Percentiles rank a stretch among this genome's conserved stretches.
phyloP scores from a whole-genome alignment of 495 filamentous ascomycete species.

The Aspergillus diversus region DNA sequence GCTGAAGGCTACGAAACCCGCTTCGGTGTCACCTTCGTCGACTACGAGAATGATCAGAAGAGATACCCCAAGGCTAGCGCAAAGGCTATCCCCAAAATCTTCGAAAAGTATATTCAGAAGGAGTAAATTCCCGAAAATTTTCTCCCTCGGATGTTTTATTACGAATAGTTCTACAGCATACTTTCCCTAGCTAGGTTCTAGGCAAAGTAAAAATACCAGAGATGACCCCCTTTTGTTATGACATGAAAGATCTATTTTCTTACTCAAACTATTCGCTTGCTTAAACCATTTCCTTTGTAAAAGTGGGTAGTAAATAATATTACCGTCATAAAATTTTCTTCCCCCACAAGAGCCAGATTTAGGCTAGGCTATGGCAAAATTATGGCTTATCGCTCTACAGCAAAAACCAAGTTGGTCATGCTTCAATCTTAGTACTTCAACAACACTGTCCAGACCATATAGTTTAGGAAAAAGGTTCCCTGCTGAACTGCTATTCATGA shows the following conservation, averaged over 20 bases:
- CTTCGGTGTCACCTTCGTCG: conserved; percentile 78
- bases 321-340: too few relatives aligned
- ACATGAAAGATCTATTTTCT: too few relatives aligned
- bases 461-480: neutral
- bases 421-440: too few relatives aligned
- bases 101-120: conserved; percentile 51
- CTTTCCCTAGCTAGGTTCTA: conserved; percentile 4
- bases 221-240: too few relatives aligned
- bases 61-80: conserved; percentile 80
- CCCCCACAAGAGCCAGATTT: too few relatives aligned
- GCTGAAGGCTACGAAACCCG: conserved; percentile 84
- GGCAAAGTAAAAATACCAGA: neutral
- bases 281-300: too few relatives aligned
- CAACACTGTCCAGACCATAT: too few relatives aligned
- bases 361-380: too few relatives aligned
- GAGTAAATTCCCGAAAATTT: neutral
- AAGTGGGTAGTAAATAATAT: too few relatives aligned
- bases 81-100: conserved; percentile 64
- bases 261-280: too few relatives aligned
- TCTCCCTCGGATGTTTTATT: neutral
- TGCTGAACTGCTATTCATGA: neutral
- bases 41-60: conserved; percentile 75
- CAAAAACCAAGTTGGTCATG: too few relatives aligned
- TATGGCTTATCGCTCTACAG: too few relatives aligned
- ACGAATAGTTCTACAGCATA: neutral